phyloP scores from a whole-genome alignment of 2,329 filamentous ascomycete species.

The Pseudocercospora fuligena region DNA sequence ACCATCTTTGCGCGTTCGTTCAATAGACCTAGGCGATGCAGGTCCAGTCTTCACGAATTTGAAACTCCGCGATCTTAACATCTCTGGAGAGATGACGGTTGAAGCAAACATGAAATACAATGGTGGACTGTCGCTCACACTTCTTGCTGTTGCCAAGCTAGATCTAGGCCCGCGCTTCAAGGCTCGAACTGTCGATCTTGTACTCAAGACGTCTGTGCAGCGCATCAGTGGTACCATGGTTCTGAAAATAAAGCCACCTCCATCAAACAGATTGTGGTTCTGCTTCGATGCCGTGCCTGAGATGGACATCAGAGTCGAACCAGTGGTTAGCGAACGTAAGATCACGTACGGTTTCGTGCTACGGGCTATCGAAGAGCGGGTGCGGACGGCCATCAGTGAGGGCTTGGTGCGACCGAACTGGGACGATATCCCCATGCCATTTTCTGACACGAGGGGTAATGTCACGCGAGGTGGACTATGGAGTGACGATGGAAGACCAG shows the following conservation, averaged over 20 bases:
- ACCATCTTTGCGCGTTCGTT: conserved; percentile 78
- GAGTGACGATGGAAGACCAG: conserved; percentile 51
- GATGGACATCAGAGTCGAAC: conserved; percentile 92
- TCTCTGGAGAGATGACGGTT: conserved; percentile 86
- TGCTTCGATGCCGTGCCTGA: conserved; percentile 93
- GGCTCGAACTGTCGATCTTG: conserved; percentile 82
- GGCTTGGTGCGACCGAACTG: conserved; percentile 91
- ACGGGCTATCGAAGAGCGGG: conserved; percentile 89
- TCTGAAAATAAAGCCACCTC: conserved; percentile 88
- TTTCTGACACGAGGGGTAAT: conserved; percentile 80
- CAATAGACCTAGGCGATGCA: conserved; percentile 83
- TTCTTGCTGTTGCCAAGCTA: conserved; percentile 90
- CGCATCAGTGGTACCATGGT: conserved; percentile 83
- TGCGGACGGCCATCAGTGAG: conserved; percentile 91
- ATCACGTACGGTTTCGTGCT: conserved; percentile 94
- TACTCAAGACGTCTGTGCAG: conserved; percentile 83
- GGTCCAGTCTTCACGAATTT: conserved; percentile 90
- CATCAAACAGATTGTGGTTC: conserved; percentile 95
- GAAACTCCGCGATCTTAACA: conserved; percentile 82
- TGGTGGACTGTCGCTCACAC: conserved; percentile 85
- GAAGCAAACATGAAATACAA: conserved; percentile 88
- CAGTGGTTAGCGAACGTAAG: conserved; percentile 91
- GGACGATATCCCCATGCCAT: conserved; percentile 80
- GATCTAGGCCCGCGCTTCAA: conserved; percentile 90
- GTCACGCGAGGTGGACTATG: conserved; percentile 85